Conservation (phyloP, 306 rosid species). For the Castanea sativa region DNA sequence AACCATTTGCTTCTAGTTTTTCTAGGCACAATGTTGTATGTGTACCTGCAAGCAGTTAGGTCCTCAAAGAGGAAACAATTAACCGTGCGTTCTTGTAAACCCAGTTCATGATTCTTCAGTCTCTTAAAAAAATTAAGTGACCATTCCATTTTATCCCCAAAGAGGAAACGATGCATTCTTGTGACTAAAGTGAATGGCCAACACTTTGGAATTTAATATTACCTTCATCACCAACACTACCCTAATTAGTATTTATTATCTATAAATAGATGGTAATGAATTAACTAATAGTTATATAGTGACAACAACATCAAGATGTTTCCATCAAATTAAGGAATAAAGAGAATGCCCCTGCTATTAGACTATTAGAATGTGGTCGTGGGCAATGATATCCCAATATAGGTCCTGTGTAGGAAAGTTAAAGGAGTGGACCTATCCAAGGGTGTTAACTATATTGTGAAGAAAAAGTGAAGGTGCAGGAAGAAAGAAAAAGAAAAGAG, state of each 20-base stretch:
- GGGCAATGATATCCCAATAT: not conserved
- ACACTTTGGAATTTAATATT: not conserved
- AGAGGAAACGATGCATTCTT: not conserved
- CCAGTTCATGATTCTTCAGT: too few species aligned
- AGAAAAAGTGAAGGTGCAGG: not conserved
- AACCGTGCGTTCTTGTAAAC: too few species aligned
- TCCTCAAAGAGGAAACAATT: too few species aligned
- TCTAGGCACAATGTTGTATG: not conserved
- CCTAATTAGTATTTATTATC: not conserved
- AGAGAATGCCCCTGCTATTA: not conserved
- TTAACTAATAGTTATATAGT: not conserved
- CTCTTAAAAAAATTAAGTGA: not conserved
- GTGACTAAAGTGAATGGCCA: not conserved
- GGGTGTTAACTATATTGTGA: not conserved
- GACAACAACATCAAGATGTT: conserved; percentile 9
- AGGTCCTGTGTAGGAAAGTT: not conserved
- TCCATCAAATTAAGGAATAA: not conserved
- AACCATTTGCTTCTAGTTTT: too few species aligned
- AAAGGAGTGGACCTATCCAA: not conserved
- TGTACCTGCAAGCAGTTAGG: not conserved
- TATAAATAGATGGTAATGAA: not conserved
- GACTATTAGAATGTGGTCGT: not conserved
- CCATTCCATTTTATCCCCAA: not conserved
- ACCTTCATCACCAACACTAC: not conserved
- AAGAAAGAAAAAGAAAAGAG: not conserved